Base-by-base conservation (phyloP, 2,329 filamentous ascomycete genomes). In the Westerdykella ornata region DNA sequence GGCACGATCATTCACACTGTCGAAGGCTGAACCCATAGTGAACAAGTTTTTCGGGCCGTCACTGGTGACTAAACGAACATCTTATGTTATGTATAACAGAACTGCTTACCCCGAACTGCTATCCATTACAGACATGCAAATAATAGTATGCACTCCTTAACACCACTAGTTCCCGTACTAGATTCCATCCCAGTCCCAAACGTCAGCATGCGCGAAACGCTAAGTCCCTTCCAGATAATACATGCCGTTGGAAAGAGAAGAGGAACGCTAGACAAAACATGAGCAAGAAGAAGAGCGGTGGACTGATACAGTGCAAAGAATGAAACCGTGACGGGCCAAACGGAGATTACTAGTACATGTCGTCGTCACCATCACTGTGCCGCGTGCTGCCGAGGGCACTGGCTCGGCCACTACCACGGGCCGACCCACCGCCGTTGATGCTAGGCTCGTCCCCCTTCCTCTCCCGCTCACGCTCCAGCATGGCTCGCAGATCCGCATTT, bases 401-500 rank as follows among this genome's bases (percentile, higher is more conserved):
- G 16, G 44, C 42, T 15, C 56, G 49, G 14, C 52, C 49, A 39
- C 51, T 53, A 19, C 51, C 48, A 35, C 46, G 46, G 2, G 48
- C 49, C 36, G 53, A 46, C 16, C 44, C 46, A 38, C 43, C 51
- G 17, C 50, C 46, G 31, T 51, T 43, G n/a, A 52, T 33, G 37
- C 44, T 50, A 2, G 46, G 48, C 13, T 59, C 56, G 14, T 54
- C 54, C 1, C 45, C 58, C 12, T 49, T 48, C 17, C 52, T 48
- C 20, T 64, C 62, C 33, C 72, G 68, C 56, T 80, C 78, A 45
- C 75, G 64, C 55, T 81, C 81, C 43, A 88, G 68, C 66, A 81
- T 75, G 13, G 75, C 74, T 43, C 78, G 72, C 45, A 92, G 67
- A 50, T 85, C 80, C 51, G 82, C 77, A 58, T 88, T 88, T 68